A percentile compares a stretch with the other conserved stretches of the same genome.
phyloP scores from a whole-genome alignment of 176 grass and related monocot genomes.

The Aegilops umbellulata region DNA sequence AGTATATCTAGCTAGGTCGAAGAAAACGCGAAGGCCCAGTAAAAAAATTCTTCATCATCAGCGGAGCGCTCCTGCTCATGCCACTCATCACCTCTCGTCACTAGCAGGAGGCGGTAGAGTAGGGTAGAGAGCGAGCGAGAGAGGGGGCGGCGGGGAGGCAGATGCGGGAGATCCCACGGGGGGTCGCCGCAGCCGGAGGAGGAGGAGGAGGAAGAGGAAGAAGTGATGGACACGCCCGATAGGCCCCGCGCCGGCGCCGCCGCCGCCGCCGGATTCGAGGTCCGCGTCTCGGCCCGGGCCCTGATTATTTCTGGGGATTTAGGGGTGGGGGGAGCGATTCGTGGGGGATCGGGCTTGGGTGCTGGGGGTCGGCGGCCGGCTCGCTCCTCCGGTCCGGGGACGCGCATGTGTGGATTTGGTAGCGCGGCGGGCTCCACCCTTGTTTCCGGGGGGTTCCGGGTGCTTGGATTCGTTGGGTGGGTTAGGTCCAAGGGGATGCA shows the following conservation, averaged over 20 bases:
- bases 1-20: not conserved
- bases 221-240: conserved; percentile 68
- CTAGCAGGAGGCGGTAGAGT: not conserved
- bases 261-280: conserved; percentile 41
- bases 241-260: conserved; percentile 40
- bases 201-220: not conserved
- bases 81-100: conserved; percentile 1
- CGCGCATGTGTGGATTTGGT: not conserved
- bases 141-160: not conserved
- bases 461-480: not conserved
- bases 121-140: not conserved
- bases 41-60: not conserved
- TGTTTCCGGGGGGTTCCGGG: not conserved
- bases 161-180: conserved; percentile 36
- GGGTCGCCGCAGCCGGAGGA: conserved; percentile 6
- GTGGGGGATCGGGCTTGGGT: not conserved
- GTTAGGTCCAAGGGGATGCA: not conserved
- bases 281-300: not conserved
- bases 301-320: not conserved
- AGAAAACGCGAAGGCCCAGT: conserved; percentile 9
- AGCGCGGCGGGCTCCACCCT: no score
- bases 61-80: not conserved
- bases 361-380: not conserved
- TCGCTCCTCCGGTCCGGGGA: not conserved
- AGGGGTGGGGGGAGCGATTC: not conserved